Evolutionary conservation across 805 yeast genomes (phyloP).

Genomic region (Cyberlindnera veronae): DNA sequence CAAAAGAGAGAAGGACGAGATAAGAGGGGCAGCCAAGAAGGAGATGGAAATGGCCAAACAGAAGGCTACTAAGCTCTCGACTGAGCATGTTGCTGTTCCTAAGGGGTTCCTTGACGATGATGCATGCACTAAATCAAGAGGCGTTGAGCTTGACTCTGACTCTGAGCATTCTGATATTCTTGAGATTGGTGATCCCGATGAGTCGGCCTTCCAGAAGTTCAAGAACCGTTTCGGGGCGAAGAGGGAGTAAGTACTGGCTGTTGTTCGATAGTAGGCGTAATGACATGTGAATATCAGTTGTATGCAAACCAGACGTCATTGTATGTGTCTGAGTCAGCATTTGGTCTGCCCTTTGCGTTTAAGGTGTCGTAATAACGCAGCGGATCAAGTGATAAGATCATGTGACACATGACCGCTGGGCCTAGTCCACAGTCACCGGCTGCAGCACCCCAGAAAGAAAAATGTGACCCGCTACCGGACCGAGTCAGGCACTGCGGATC

Average conservation of each 20-base stretch:
- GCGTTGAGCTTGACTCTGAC: slow-evolving; percentile 1
- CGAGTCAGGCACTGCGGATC: no score
- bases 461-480: no score
- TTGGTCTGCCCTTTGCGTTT: no score
- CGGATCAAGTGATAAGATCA: no score
- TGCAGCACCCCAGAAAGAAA: no score
- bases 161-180: not conserved
- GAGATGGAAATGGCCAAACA: not conserved
- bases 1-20: slow-evolving; percentile 6
- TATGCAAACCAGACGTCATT: no score
- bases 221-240: not conserved
- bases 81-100: not conserved
- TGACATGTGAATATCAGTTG: no score
- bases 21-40: not conserved
- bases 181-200: not conserved
- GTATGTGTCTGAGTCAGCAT: no score
- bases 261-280: no score
- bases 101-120: not conserved
- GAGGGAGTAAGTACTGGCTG: not conserved
- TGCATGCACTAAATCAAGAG: not conserved
- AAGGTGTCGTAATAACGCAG: no score
- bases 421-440: no score
- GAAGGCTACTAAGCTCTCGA: not conserved
- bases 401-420: no score
- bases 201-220: slow-evolving; percentile 6